A percentile compares a stretch with the other conserved stretches of the same genome.
Evolutionary conservation across 495 filamentous ascomycete species (phyloP).

Genomic region (Penicillium chermesinum): DNA sequence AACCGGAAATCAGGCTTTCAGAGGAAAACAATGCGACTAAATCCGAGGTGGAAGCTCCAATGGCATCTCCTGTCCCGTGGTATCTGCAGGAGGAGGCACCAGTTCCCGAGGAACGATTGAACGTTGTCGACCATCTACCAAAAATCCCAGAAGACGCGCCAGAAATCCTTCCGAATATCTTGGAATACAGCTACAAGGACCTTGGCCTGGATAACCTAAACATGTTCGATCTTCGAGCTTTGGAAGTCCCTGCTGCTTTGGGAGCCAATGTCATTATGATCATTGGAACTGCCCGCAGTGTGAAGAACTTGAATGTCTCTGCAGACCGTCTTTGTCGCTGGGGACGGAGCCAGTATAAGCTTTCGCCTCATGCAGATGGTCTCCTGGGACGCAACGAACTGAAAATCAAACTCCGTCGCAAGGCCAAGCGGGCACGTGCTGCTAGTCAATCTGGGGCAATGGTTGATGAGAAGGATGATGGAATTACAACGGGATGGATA

Average conservation of each 20-base stretch:
- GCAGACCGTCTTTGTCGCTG: conserved; percentile 85
- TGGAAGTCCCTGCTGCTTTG: conserved; percentile 82
- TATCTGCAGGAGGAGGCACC: conserved; percentile 70
- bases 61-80: conserved; percentile 58
- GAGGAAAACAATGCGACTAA: conserved; percentile 4
- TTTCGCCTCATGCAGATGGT: conserved; percentile 77
- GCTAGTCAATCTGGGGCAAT: conserved; percentile 53
- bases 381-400: conserved; percentile 84
- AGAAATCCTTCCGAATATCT: conserved; percentile 60
- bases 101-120: conserved; percentile 40
- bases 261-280: conserved; percentile 89
- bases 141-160: conserved; percentile 70
- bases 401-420: conserved; percentile 77
- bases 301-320: conserved; percentile 89
- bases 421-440: conserved; percentile 71
- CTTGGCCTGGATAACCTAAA: conserved; percentile 74
- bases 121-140: conserved; percentile 65
- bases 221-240: conserved; percentile 72
- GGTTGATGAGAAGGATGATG: conserved; percentile 61
- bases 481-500: conserved; percentile 88
- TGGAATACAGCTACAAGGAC: conserved; percentile 75
- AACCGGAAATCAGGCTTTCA: conserved; percentile 11
- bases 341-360: conserved; percentile 65
- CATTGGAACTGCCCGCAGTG: conserved; percentile 85
- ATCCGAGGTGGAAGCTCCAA: conserved; percentile 2